phyloP scores from a whole-genome alignment of 2,329 filamentous ascomycete species.

The Trichophyton schoenleinii region DNA sequence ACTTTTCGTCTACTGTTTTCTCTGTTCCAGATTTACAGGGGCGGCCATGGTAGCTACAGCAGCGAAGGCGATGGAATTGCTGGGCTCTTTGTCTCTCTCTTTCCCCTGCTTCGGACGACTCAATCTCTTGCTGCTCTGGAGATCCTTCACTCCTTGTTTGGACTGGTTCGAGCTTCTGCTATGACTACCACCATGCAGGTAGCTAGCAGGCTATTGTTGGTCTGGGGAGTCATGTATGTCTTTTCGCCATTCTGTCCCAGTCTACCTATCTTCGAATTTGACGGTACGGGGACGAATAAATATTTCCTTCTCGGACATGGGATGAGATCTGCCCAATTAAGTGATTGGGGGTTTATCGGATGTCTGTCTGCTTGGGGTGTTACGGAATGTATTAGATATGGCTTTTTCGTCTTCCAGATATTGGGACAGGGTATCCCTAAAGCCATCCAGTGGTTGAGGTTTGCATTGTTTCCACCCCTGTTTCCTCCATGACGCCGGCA shows the following conservation, averaged over 20 bases:
- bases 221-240: slow-evolving; percentile 68
- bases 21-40: slow-evolving; percentile 41
- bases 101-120: slow-evolving; percentile 43
- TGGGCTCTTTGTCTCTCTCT: slow-evolving; percentile 36
- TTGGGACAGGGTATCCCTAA: slow-evolving; percentile 45
- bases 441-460: slow-evolving; percentile 65
- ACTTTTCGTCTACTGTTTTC: slow-evolving; percentile 51
- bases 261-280: neutral
- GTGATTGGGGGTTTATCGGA: slow-evolving; percentile 34
- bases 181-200: slow-evolving; percentile 85
- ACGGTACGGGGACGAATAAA: neutral
- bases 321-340: slow-evolving; percentile 18
- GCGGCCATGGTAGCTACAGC: slow-evolving; percentile 19
- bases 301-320: slow-evolving; percentile 7
- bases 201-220: slow-evolving; percentile 69
- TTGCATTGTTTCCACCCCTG: slow-evolving; percentile 8
- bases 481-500: neutral
- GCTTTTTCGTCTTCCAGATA: slow-evolving; percentile 67
- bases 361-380: slow-evolving; percentile 68
- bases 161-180: slow-evolving; percentile 74
- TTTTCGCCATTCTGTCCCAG: slow-evolving; percentile 43
- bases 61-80: slow-evolving; percentile 23
- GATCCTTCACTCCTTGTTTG: slow-evolving; percentile 64
- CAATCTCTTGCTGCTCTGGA: slow-evolving; percentile 78
- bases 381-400: slow-evolving; percentile 88